Conservation (phyloP, 1,284 basidiomycete species). For the Ustilago loliicola region DNA sequence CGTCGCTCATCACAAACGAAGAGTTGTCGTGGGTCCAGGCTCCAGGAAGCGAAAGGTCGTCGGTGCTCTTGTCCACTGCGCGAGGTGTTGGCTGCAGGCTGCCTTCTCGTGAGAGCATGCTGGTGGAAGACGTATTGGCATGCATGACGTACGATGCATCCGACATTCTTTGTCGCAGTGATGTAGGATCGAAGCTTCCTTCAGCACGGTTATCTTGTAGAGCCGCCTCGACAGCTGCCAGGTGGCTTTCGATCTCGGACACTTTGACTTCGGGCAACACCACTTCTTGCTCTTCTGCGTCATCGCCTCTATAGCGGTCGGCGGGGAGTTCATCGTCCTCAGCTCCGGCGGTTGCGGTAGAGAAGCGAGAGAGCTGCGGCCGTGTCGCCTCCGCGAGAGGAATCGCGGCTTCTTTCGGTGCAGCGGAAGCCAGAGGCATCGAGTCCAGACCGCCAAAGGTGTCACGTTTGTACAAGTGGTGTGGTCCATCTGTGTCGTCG, state of each 20-base stretch:
- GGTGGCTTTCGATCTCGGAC: constrained; percentile 45
- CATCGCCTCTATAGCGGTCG: constrained; percentile 12
- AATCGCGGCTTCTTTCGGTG: constrained; percentile 2
- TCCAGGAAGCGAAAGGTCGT: constrained; percentile 43
- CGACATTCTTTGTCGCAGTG: constrained; percentile 48
- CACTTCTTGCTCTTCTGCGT: constrained; percentile 30
- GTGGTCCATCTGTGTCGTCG: neutral
- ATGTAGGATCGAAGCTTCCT: constrained; percentile 48
- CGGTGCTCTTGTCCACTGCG: constrained; percentile 17
- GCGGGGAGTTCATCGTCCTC: constrained; percentile 11
- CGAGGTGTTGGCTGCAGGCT: constrained; percentile 16
- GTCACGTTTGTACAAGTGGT: constrained; percentile 25
- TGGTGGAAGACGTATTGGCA: constrained; percentile 35
- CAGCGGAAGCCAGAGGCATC: constrained; percentile 7
- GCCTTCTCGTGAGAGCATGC: constrained; percentile 40
- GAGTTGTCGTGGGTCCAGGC: constrained; percentile 39
- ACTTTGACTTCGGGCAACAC: constrained; percentile 49
- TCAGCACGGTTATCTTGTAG: constrained; percentile 44
- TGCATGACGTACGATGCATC: constrained; percentile 33
- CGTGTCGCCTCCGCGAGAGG: constrained; percentile 5
- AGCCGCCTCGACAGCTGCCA: constrained; percentile 50
- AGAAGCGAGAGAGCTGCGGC: constrained; percentile 40
- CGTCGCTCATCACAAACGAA: constrained; percentile 37
- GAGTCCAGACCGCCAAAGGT: constrained; percentile 43
- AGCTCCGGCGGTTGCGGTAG: constrained; percentile 15